A percentile compares a stretch with the other conserved stretches of the same genome.
Evolutionary conservation across 768 basidiomycete species (phyloP).

Genomic region (Chiua virens): DNA sequence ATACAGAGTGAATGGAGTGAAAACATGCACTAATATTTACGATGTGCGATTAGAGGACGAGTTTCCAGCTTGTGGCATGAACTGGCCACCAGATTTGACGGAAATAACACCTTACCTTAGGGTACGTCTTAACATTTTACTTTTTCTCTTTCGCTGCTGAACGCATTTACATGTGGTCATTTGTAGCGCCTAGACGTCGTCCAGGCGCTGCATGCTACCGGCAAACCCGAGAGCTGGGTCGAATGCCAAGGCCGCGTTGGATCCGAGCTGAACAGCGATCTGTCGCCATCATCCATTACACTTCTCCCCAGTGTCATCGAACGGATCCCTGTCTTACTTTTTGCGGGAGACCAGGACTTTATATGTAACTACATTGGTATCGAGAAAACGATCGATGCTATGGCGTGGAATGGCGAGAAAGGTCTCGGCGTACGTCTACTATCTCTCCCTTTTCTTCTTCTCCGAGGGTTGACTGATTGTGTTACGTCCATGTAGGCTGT

Average conservation of each 20-base stretch:
- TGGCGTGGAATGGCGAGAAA: slow-evolving; percentile 83
- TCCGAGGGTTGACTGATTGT: slow-evolving; percentile 1
- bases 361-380: slow-evolving; percentile 96
- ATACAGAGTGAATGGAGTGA: slow-evolving; percentile 60
- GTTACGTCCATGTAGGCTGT: slow-evolving; percentile 46
- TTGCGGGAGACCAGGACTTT: slow-evolving; percentile 92
- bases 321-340: slow-evolving; percentile 83
- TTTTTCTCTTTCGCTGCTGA: background rate
- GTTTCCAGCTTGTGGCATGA: slow-evolving; percentile 90
- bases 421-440: slow-evolving; percentile 73
- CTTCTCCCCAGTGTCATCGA: slow-evolving; percentile 79
- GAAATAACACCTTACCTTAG: slow-evolving; percentile 76
- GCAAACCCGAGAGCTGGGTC: slow-evolving; percentile 77
- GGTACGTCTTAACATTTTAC: slow-evolving; percentile 47
- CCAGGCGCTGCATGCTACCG: slow-evolving; percentile 74
- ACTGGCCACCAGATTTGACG: slow-evolving; percentile 89
- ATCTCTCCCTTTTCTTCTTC: background rate
- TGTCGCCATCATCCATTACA: slow-evolving; percentile 67
- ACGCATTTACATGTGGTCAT: background rate
- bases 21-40: slow-evolving; percentile 91
- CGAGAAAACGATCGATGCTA: slow-evolving; percentile 76
- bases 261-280: slow-evolving; percentile 51
- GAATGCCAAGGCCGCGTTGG: slow-evolving; percentile 81
- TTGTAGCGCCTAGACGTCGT: slow-evolving; percentile 78
- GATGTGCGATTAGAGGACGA: slow-evolving; percentile 90